Evolutionary conservation across 495 filamentous ascomycete species (phyloP), one percentile per base, ranked within the genome.

Genomic region (Filosporella fistucella): DNA sequence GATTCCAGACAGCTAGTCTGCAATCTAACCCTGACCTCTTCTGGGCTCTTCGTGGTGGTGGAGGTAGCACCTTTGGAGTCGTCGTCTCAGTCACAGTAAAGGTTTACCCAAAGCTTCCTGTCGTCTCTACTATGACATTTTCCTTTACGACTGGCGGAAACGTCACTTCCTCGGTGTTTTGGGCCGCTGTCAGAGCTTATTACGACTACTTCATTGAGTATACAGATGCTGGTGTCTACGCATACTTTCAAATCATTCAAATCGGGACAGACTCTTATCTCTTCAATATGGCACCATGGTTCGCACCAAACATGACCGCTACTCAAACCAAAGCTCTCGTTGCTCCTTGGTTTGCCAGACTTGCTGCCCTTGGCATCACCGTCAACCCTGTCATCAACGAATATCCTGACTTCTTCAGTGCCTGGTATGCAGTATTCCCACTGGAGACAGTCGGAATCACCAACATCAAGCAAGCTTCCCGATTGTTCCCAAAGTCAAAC

Each of bases 11-110:
- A 0, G 77, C 74, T 12, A 76, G 71, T 39, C 69, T 71, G 26
- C 71, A 68, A 41, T 61, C 76, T 47, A 71, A 84, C 44, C 36
- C 67, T 1, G 82, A 86, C 54, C 58, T 86, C 3, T 86, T 81
- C 60, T 86, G 79, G 82, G 83, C 82, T n/a, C 65, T 85, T 18
- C 68, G 74, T 21, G 84, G 82, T 3, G 69, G 72, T 50, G 62
- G 72, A 29, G 47, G 42, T 59, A 41, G 25, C 12, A 54, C 51
- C 10, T 54, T 42, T 17, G 51, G 46, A 4, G 32, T 58, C 13
- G 42, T 58, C 4, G 51, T 46, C 9, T 54, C 50, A 1, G 24
- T 51, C 8, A 51, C 41, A 10, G 28, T 54, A 5, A 45, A 45
- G 17, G 54, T 37, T 18, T 33, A 49, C 21, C 46, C 40, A 10